Base-by-base conservation (phyloP, 75 land plant genomes). In the Cunninghamia lanceolata region DNA sequence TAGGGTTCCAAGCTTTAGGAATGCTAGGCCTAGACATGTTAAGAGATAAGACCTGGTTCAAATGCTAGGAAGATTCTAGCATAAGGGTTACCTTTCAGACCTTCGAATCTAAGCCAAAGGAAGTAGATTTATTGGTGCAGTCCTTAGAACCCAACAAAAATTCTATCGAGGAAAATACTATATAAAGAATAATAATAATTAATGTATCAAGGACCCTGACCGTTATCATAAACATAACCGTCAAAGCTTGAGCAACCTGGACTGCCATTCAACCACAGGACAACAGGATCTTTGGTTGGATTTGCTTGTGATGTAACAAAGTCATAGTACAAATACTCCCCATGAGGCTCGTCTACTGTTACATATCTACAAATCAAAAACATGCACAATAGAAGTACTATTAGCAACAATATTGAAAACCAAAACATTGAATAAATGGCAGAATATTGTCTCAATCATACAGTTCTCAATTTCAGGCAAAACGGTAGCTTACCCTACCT, bases 191-290 rank as follows among this genome's bases (percentile, higher is more conserved):
- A 75, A 17, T 6, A 66, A 39, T 25, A n/a, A 13, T 7, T 11
- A 56, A 76, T 13, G 54, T 52, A 39, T 46, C 30, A 2, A 36
- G 47, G 21, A 54, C 19, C 9, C 50, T 42, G 87, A 95, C 99
- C 99, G 82, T 97, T 96, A 82, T 95, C 97, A 86, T 94, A 97
- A 36, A 97, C 88, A 83, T 94, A 97, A 1, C 97, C 99, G 90
- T 97, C 97, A 77, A 97, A 96, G 76, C 96, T 94, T 19, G 97
- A 95, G 90, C 99, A 97, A 7, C 99, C 99, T 39, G 99, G 99
- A 7, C 99, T 97, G 13, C 99, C 99, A 87, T 95, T 97, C 63
- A 97, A 91, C 99, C 99, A 97, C 40, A 97, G 86, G 77, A 97
- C 95, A 47, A 97, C 89, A 2, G 99, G 99, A 82, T 97, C 99